These are phyloP conservation scores for Oryza punctata DNA, from an alignment of 176 grass and related monocot genomes.

Conservation along the genomic window DNA sequence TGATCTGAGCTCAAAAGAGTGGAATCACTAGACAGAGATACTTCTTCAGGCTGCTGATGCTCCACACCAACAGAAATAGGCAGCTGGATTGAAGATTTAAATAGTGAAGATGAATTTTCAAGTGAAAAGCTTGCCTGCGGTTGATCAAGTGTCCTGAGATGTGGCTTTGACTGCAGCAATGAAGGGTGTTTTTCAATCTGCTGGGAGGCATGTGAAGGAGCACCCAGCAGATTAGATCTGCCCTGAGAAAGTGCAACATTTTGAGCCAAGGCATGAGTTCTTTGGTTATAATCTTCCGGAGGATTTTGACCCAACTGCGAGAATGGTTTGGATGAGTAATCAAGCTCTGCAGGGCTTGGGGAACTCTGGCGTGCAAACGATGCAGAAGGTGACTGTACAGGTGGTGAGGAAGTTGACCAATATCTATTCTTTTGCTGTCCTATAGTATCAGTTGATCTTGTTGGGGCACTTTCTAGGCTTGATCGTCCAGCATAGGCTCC, in stretches of 20 bases:
- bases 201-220: constrained; percentile 18
- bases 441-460: constrained; percentile 44
- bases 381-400: constrained; percentile 43
- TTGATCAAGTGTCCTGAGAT: constrained; percentile 37
- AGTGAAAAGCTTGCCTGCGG: constrained; percentile 33
- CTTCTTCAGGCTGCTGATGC: constrained; percentile 40
- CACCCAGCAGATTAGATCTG: constrained; percentile 15
- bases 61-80: constrained; percentile 6
- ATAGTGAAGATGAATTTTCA: constrained; percentile 35
- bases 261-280: constrained; percentile 35
- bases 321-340: constrained; percentile 50
- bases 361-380: constrained; percentile 48
- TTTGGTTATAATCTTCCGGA: constrained; percentile 46
- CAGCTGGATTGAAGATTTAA: constrained; percentile 35
- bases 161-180: constrained; percentile 40
- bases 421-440: constrained; percentile 66
- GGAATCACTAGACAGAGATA: constrained; percentile 36
- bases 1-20: constrained; percentile 33
- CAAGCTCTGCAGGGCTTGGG: constrained; percentile 51
- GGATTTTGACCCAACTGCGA: constrained; percentile 43
- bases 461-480: constrained; percentile 35
- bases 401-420: constrained; percentile 59
- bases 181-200: constrained; percentile 53
- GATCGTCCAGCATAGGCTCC: constrained; percentile 45
- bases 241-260: constrained; percentile 34